Base-by-base conservation (phyloP, 2,329 filamentous ascomycete species). In the Aspergillus fumigatus region DNA sequence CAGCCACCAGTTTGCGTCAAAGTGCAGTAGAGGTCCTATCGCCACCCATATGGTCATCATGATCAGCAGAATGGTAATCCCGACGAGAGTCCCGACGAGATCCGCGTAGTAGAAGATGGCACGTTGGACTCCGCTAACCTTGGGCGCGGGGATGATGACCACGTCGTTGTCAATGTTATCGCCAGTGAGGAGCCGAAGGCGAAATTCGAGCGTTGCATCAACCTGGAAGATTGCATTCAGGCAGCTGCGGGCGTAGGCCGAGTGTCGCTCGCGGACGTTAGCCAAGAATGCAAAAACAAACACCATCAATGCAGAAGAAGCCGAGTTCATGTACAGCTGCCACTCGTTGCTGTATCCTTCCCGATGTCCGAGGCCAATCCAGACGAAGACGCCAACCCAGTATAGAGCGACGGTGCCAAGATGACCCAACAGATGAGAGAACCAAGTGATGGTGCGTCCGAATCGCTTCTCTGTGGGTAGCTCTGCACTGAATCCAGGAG, bases 1-100 rank as follows among this genome's bases (percentile, higher is more conserved):
- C 1, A 79, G 69, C 72, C 73, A 78, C 77, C 77, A 79, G 64
- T 78, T 78, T 55, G 70, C 62, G 56, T 70, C 67, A 60, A 76
- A 79, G 4, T 66, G 45, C 56, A 79, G 67, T 2, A 65, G 40
- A 9, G 71, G 71, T 1, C 77, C 77, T 7, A 77, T 67, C 11
- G 67, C 62, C 11, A 77, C 40, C 77, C 77, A 79, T 1, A 67
- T 65, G 10, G 65, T 56, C n/a, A 72, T 62, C 19, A 77, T 73
- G 10, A 68, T 50, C 4, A 71, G 45, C 1, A 76, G 71, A 41
- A 79, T 67, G 2, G 60, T 60, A 25, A 78, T 67, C 1, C 76
- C 76, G 8, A 75, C 65, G 0, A 74, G 65, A 3, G 75, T 74
- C 0, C 75, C 76, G 35, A 79, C 72, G 26, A 78, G 62, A 55